Base-by-base conservation (phyloP, 176 grass and related monocot species). In the Zoysia japonica region DNA sequence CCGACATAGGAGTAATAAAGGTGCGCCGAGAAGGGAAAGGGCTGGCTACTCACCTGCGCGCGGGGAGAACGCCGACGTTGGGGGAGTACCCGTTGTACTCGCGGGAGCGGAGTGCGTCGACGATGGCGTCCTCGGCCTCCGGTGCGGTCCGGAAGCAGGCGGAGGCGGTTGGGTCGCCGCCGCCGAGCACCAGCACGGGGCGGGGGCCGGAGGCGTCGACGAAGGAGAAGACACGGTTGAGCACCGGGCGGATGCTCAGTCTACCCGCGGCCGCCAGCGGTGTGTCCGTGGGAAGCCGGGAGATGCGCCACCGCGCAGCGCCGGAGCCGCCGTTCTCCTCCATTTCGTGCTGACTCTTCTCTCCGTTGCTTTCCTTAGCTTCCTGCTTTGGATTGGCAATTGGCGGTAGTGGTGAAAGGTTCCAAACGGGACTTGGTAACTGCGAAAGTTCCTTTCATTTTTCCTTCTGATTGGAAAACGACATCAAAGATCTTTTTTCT, bases 121-220 rank as follows among this genome's bases (percentile, higher is more conserved):
- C 88, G 55, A 97, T 57, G 72, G 91, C 90, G 47, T 91, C 91
- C 84, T 86, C 94, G 3, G 94, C 94, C 15, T 77, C 84, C 0
- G 76, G 67, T 41, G 88, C 52, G 45, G 94, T 91, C 39, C 89
- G 80, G 86, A 90, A 97, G 87, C 86, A 91, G 61, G 89, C 87
- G 70, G 76, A 88, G 9, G 70, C 55, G 12, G 94, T 86, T 48
- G 94, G 94, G 61, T 97, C 89, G 41, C 91, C 94, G 20, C 80
- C 73, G 71, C 78, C 87, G 55, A 97, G 91, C 66, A 19, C 47
- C 61, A 93, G 62, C 9, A 93, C 38, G 16, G 91, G 89, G 41
- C 76, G 79, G 6, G 67, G 70, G 0, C 75, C 89, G 6, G 79
- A 76, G 6, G 80, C 74, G 63, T 84, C 83, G 0, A 96, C n/a